Base-by-base conservation (phyloP, 2,329 filamentous ascomycete genomes). In the Meredithiella fracta region DNA sequence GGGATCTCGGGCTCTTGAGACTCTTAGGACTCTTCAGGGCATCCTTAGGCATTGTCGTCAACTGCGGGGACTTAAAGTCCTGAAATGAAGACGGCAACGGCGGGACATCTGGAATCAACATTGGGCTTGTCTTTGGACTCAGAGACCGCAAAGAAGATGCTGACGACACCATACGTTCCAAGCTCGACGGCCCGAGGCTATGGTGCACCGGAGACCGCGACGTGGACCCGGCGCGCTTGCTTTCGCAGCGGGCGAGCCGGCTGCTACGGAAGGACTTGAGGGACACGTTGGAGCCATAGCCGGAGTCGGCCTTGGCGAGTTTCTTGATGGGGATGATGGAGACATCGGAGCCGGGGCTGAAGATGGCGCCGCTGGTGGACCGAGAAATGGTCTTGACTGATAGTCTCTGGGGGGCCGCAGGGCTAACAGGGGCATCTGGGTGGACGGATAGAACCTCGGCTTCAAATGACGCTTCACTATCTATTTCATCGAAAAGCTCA, bases 201-300 rank as follows among this genome's bases (percentile, higher is more conserved):
- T 42, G n/a, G 15, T 34, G 20, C 2, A 54, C 37, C 11, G 31
- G 31, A 14, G 44, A 25, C 9, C 29, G 52, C 15, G 44, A 37
- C 37, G 49, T 22, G 15, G 44, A 54, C 14, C 56, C 51, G 14
- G 34, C 47, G 8, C 26, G 42, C 3, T 64, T 61, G 57, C 22
- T 23, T 25, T 67, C 65, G 1, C 58, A 51, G 22, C 62, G 58
- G 2, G 62, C 61, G 9, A 63, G 57, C 7, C 65, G 62, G 22
- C 69, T 66, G 54, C 64, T 68, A 25, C 64, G 65, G n/a, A 76
- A 70, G 0, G 78, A 80, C 40, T 74, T 71, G 17, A 80, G 64
- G 11, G 79, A 82, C 3, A 76, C 67, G 61, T 75, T 80, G 6
- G 78, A 82, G 61, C 77, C 77, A 61, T 82, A 82, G 15, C 78